These are phyloP conservation scores for Komagataella ulmi DNA, from an alignment of 805 yeast species.

Conservation along the genomic window DNA sequence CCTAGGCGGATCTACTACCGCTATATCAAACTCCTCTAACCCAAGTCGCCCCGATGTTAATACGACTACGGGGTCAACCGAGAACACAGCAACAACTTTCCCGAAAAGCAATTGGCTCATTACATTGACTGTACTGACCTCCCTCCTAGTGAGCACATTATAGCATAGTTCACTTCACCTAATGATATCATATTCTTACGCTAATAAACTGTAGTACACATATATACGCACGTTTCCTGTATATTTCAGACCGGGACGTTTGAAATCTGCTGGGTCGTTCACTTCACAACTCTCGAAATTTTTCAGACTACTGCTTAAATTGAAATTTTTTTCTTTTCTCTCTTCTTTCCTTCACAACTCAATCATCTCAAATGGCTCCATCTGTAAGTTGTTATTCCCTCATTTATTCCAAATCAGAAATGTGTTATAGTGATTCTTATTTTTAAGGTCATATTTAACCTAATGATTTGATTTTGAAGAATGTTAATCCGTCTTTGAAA, in stretches of 20 bases:
- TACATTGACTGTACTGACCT: background rate
- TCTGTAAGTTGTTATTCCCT: constrained; percentile 45
- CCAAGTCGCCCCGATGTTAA: background rate
- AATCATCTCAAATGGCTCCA: constrained; percentile 60
- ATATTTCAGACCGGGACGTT: background rate
- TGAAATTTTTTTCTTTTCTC: no score
- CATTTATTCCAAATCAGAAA: background rate
- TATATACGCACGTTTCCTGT: background rate
- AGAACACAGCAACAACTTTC: constrained; percentile 9
- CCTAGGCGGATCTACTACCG: background rate
- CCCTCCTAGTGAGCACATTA: background rate
- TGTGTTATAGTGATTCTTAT: constrained; percentile 6
- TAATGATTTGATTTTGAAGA: constrained; percentile 1
- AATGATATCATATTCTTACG: background rate
- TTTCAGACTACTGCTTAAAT: background rate
- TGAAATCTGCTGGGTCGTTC: background rate
- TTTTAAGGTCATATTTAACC: constrained; percentile 8
- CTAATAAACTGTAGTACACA: background rate
- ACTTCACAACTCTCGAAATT: background rate
- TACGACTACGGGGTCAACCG: background rate
- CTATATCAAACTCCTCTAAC: background rate
- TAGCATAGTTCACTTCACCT: background rate
- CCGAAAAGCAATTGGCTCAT: background rate
- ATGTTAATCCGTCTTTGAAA: constrained; percentile 19
- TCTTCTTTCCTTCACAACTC: background rate